A percentile compares a stretch with the other conserved stretches of the same genome.
Conservation (phyloP, 345 rosid genomes). For the Populus tremula region DNA sequence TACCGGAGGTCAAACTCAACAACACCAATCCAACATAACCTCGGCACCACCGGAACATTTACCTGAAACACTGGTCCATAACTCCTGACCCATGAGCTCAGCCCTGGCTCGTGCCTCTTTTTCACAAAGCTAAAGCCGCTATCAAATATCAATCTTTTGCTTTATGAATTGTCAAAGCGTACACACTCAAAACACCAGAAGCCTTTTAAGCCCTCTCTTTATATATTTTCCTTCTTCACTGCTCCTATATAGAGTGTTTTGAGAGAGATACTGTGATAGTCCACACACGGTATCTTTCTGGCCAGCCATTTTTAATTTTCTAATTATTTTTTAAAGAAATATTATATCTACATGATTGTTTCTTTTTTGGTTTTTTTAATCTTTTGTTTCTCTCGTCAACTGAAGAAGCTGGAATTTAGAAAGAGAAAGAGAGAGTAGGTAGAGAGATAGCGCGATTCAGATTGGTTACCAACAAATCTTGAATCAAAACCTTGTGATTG, state of each 20-base stretch:
- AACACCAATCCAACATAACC: neutral
- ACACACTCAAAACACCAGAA: slow-evolving; percentile 2
- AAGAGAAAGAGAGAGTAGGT: neutral
- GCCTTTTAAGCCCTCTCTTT: neutral
- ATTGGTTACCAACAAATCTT: slow-evolving; percentile 17
- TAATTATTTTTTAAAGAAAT: neutral
- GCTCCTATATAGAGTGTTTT: neutral
- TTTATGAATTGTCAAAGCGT: slow-evolving; percentile 24
- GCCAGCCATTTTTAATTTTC: slow-evolving; percentile 5
- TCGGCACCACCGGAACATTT: neutral
- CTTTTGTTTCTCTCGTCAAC: neutral
- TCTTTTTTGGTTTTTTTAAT: neutral
- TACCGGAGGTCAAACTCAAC: slow-evolving; percentile 13
- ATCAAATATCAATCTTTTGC: neutral
- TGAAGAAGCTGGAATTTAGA: slow-evolving; percentile 1
- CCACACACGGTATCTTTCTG: neutral
- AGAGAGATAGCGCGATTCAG: slow-evolving; percentile 4
- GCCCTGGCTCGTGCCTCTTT: neutral
- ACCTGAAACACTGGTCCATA: neutral
- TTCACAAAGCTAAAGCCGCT: neutral
- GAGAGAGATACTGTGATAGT: neutral
- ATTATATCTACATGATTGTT: neutral
- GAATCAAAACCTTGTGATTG: neutral
- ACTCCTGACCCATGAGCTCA: neutral
- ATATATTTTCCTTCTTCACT: neutral